These are phyloP conservation scores for Termitomyces sp. DNA, from an alignment of 1,284 basidiomycete genomes.

Conservation along the genomic window DNA sequence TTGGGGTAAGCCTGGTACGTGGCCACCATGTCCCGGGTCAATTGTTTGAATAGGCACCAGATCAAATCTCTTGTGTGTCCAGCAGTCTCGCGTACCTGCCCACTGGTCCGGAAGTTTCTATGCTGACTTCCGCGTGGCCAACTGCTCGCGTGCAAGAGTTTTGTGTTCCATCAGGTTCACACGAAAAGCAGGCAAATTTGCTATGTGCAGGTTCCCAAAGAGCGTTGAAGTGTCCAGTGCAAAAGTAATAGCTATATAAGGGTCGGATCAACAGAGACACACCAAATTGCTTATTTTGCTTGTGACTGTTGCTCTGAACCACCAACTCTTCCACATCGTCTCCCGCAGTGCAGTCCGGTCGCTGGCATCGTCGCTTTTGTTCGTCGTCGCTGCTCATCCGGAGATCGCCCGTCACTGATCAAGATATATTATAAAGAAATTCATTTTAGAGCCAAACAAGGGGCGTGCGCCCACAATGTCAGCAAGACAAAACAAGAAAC, in stretches of 20 bases:
- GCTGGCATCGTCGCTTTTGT: conserved; percentile 5
- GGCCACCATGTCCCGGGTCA: too few relatives aligned
- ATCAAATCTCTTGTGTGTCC: not conserved
- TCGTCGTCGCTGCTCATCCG: conserved; percentile 13
- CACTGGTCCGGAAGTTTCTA: not conserved
- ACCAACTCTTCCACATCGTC: conserved; percentile 10
- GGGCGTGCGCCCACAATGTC: conserved; percentile 36
- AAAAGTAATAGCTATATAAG: conserved; percentile 10
- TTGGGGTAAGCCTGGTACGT: too few relatives aligned
- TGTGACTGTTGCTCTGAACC: conserved; percentile 9
- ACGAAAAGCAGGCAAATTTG: not conserved
- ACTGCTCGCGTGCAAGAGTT: not conserved
- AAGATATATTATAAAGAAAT: conserved; percentile 13
- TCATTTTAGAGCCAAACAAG: conserved; percentile 16
- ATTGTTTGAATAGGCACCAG: not conserved
- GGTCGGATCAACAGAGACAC: conserved; percentile 18
- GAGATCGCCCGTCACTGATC: conserved; percentile 21
- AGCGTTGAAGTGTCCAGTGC: not conserved
- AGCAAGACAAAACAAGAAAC: conserved; percentile 55
- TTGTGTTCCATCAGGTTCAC: too few relatives aligned
- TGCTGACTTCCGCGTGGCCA: not conserved
- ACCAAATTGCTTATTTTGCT: conserved; percentile 12
- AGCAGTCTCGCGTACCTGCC: not conserved
- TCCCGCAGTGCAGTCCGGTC: not conserved
- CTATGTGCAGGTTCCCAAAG: not conserved